A percentile compares a stretch with the other conserved stretches of the same genome.
Conservation (phyloP, 2,329 filamentous ascomycete genomes). For the Sporothrix brunneoviolacea region DNA sequence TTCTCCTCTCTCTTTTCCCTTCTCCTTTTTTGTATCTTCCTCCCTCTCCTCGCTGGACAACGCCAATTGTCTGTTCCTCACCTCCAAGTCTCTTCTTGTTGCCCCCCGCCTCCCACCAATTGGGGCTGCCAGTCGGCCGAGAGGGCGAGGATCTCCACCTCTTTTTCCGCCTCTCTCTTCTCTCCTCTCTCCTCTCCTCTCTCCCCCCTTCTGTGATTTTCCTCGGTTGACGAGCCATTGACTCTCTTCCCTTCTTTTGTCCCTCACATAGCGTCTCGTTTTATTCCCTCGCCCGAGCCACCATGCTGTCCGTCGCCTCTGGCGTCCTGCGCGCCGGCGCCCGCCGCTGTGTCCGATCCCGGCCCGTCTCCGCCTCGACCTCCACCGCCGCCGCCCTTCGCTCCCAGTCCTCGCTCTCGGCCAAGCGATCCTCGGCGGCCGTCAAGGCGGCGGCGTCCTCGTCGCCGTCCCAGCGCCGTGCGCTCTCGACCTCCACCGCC, state of each 20-base stretch:
- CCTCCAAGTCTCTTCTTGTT: not conserved
- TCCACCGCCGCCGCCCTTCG: constrained; percentile 17
- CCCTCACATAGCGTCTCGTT: no score
- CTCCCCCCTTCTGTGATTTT: not conserved
- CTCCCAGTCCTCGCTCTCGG: constrained; percentile 8
- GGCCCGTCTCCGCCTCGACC: constrained; percentile 21
- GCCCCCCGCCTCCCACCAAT: constrained; percentile 1
- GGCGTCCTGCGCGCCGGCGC: constrained; percentile 36
- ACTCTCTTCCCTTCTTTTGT: not conserved
- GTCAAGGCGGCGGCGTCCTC: not conserved
- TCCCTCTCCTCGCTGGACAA: not conserved
- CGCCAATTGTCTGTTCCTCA: constrained; percentile 1
- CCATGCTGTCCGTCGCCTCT: constrained; percentile 38
- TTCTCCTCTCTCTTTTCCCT: not conserved
- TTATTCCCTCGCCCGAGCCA: no score
- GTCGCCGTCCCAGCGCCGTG: constrained; percentile 23
- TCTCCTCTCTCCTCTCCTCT: not conserved
- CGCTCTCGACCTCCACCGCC: constrained; percentile 27
- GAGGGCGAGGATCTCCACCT: constrained; percentile 12
- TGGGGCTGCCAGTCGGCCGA: constrained; percentile 9
- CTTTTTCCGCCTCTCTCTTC: constrained; percentile 4
- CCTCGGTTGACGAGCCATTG: not conserved
- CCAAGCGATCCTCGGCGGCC: constrained; percentile 6
- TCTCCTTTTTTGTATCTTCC: not conserved
- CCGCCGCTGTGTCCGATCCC: constrained; percentile 32